Base-by-base conservation (phyloP, 257 asterid genomes). In the Dorcoceras hygrometricum region DNA sequence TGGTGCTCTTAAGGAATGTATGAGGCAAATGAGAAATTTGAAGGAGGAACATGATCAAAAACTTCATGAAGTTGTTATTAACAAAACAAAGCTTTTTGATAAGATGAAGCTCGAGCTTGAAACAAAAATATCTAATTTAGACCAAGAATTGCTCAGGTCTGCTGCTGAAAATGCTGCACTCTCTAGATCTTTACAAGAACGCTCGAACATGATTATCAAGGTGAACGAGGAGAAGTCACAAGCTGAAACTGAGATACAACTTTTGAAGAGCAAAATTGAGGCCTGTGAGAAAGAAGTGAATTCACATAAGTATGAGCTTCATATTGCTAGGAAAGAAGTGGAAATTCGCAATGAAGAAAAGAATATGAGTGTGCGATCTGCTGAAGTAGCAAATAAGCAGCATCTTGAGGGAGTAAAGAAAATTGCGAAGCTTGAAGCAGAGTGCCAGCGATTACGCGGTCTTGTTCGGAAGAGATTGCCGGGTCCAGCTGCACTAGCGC, bases 401-500 rank as follows among this genome's bases (percentile, higher is more conserved):
- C 95, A 94, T 54, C 80, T 94, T 59, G 99, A 90, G 75, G 99
- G 95, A 67, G 95, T 82, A 57, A 94, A 85, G 82, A 90, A 94
- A 77, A 94, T 94, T 26, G 84, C 95, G 3, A 90, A 94, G 87
- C 84, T 94, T 69, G 99, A 94, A 80, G 95, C 91, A 22, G 99
- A 94, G 79, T 88, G 95, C 76, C 97, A 94, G 78, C 86, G 99
- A 78, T 74, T 94, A 77, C 91, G 97, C 34, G 89, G 96, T 54
- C 99, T 93, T 76, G 97, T 93, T 62, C 81, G 94, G 65, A 93
- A 90, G 84, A 90, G 86, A 77, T 75, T 93, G 73, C 98, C 98
- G 3, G 97, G 98, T 31, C 99, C 99, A 54, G 97, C 97, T 71
- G 97, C 99, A 39, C 48, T 93, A 70, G 97, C 97, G 12, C 97